Evolutionary conservation across 345 rosid genomes (phyloP), one percentile per base, ranked within the genome.

Genomic region (Fremontodendron californicum): DNA sequence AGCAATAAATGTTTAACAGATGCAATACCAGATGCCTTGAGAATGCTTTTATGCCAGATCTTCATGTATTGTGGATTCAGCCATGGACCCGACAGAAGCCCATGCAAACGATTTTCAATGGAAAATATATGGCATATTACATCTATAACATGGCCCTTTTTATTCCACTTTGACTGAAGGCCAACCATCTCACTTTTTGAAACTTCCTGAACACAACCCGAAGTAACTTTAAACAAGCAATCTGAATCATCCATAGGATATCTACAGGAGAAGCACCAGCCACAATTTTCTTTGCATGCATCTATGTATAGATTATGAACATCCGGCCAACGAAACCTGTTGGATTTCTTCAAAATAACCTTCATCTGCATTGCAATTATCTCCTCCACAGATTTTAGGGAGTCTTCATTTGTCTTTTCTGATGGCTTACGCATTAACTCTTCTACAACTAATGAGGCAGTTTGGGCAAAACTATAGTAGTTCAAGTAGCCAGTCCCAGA

Each of bases 41-140:
- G 81, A 75, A 87, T 77, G 77, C 82, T 85, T 85, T 84, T 85
- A 75, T 82, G 93, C 97, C 98, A 96, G 39, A 83, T 79, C 79
- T 77, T 84, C 77, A 86, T 79, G 83, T 90, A 85, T 18, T 87
- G 89, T 35, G 89, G 90, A 87, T 88, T 88, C 82, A 89, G 78
- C 99, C 97, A 96, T 79, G 99, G 97, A 83, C 99, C 99, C 54
- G 81, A 77, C 60, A 96, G 79, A 73, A 96, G 94, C 75, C 99
- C 99, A 77, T 45, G 93, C 87, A 96, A 79, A 57, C 92, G 92
- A 73, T 84, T 85, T 87, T 93, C 99, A 52, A 92, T 80, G 55
- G 82, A 87, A 68, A 93, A 81, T 65, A 93, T 86, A 75, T 89
- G 87, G 74, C 86, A 67, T 42, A 86, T 80, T 63, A 91, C 75